Percentiles rank a stretch among this genome's conserved stretches.
phyloP scores from a whole-genome alignment of 495 filamentous ascomycete species.

The Mycothermus thermophilus region DNA sequence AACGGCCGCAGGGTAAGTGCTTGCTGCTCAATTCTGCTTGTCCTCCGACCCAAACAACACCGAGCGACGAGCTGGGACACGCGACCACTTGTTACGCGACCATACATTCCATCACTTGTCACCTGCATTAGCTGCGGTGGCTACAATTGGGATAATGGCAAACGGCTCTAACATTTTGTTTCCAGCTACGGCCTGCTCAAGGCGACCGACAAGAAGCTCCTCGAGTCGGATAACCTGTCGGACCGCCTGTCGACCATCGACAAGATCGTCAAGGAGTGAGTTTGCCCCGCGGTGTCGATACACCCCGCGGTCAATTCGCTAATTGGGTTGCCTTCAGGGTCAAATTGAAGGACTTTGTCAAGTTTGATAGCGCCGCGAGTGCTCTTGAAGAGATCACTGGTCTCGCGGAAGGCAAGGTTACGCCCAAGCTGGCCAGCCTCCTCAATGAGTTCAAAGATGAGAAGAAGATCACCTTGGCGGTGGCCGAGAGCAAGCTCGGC shows the following conservation, averaged over 20 bases:
- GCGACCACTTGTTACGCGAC: background rate
- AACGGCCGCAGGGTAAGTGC: conserved; percentile 68
- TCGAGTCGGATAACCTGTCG: conserved; percentile 67
- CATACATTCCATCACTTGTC: background rate
- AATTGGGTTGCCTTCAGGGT: conserved; percentile 44
- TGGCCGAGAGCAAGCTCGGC: conserved; percentile 88
- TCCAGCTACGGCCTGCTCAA: conserved; percentile 83
- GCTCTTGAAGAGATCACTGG: conserved; percentile 82
- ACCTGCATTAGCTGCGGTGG: background rate
- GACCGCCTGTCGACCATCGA: conserved; percentile 66
- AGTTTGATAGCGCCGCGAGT: conserved; percentile 81
- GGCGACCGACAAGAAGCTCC: conserved; percentile 91
- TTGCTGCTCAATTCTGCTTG: conserved; percentile 10
- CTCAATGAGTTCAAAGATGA: conserved; percentile 90
- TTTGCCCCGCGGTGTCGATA: too few relatives aligned
- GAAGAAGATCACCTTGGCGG: conserved; percentile 90
- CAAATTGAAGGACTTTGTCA: conserved; percentile 90
- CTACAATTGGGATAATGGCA: too few relatives aligned
- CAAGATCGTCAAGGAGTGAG: conserved; percentile 76
- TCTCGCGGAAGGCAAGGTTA: conserved; percentile 85
- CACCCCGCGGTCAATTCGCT: too few relatives aligned
- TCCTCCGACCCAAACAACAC: too few relatives aligned
- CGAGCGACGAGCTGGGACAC: too few relatives aligned
- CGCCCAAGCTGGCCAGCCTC: conserved; percentile 70
- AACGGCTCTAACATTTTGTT: conserved; percentile 9